Evolutionary conservation across 2,329 filamentous ascomycete genomes (phyloP), one percentile per base, ranked within the genome.

Genomic region (Furcasterigmium sp.): DNA sequence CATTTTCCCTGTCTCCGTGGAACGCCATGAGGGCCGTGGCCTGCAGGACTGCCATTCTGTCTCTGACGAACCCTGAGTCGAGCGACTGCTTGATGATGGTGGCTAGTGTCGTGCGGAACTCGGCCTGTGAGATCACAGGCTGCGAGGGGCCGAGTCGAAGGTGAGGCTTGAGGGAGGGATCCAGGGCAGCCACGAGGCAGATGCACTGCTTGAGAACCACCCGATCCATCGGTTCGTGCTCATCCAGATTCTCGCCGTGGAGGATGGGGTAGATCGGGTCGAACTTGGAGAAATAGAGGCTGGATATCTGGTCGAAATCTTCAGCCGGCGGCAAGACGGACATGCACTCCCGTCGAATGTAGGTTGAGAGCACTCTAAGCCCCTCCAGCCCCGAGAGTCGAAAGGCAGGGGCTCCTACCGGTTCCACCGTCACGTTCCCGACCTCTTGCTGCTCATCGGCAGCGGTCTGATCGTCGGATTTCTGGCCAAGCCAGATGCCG

Each of bases 251-350:
- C 18, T 35, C 32, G 5, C 32, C 32, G 17, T 48, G 43, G 11
- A 55, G 46, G 19, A 54, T 35, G 6, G 52, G 53, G 4, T 54
- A 49, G 18, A 54, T 47, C 6, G 52, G 47, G 30, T 55, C 48
- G 4, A 55, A 44, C 44, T 53, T 53, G 17, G 46, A 44, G 34
- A 52, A 53, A 21, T 49, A 51, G 8, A 51, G 41, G 26, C 44
- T 38, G 3, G 26, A 46, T 9, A 51, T 38, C 14, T 47, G 36
- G 3, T 19, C 40, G 18, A 51, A 38, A 18, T 51, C 46, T 18
- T 32, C 28, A 4, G 47, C 42, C 17, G 47, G 44, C n/a, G 49
- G 49, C 9, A 51, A 37, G 14, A 41, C 44, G 29, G 36, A 41
- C 26, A 47, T 30, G 39, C 49, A 51, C 37, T 51, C 49, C 28